Evolutionary conservation across 306 rosid species (phyloP), one percentile per base, ranked within the genome.

Genomic region (Lathyrus aphaca): DNA sequence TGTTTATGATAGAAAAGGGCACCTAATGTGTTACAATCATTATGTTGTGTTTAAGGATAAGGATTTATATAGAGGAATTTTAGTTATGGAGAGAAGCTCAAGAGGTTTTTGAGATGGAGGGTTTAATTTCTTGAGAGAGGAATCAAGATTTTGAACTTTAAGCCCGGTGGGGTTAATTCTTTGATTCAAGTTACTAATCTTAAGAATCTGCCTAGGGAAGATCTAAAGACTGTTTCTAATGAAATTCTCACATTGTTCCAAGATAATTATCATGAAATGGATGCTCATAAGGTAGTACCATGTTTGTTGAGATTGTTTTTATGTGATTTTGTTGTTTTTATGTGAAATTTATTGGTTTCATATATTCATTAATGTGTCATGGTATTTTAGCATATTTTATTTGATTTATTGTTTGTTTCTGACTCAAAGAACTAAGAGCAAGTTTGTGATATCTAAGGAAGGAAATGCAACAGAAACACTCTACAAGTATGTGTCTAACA

Each of bases 401-500:
- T 91, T 97, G 2, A 79, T 94, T 86, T 89, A 91, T 66, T 89
- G 96, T 74, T 96, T 97, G 1, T 94, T 94, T 77, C 77, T 94
- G 69, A 94, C 99, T 49, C 99, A 94, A 68, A 77, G 99, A 59
- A 94, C 96, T 0, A 94, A 94, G 86, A 91, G 97, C 96, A 94
- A 94, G 79, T 94, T 94, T 72, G 91, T 94, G 83, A 91, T 94
- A 42, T 82, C 96, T 8, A 91, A 91, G 81, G 97, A 94, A 87
- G 99, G 99, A 67, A 88, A 89, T 79, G 92, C 86, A n/a, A 95
- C 96, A 7, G 99, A 91, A 70, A 94, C 96, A 14, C 97, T 91
- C 23, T 91, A 79, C 84, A 91, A 91, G 99, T 94, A 72, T 83
- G 86, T 80, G 59, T 42, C 13, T 13, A 8, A 37, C 21, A 56